A percentile compares a stretch with the other conserved stretches of the same genome.
Evolutionary conservation across 345 rosid genomes (phyloP).

Genomic region (Leavenworthia alabamica): DNA sequence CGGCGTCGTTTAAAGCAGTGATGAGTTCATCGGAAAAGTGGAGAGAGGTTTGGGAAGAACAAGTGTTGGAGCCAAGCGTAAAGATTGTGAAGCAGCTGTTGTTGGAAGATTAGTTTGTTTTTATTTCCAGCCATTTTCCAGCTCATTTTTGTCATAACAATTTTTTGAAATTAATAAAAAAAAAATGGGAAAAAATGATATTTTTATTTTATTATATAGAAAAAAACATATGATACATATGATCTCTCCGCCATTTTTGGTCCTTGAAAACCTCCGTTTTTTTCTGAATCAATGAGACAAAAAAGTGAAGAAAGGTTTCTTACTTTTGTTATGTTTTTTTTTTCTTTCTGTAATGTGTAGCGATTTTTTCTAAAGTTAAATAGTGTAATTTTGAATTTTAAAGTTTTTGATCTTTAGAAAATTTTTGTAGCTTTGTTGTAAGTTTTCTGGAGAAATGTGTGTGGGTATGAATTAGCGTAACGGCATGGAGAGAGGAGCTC

Average conservation of each 20-base stretch:
- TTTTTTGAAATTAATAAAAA: neutral
- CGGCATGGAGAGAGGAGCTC: conserved; percentile 18
- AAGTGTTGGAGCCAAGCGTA: conserved; percentile 71
- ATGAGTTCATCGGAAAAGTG: conserved; percentile 34
- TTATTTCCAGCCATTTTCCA: conserved; percentile 33
- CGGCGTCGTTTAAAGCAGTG: conserved; percentile 51
- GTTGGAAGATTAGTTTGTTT: conserved; percentile 52
- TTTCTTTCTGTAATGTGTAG: neutral
- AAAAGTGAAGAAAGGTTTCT: neutral
- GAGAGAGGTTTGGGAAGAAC: conserved; percentile 59
- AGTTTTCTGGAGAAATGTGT: conserved; percentile 1
- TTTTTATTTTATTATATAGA: neutral
- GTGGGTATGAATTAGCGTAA: neutral
- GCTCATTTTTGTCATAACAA: conserved; percentile 15
- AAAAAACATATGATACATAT: conserved; percentile 4
- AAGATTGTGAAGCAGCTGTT: conserved; percentile 71
- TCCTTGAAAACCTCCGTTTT: conserved; percentile 4
- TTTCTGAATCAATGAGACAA: neutral
- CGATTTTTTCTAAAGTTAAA: neutral
- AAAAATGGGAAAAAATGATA: too few species aligned
- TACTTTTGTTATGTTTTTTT: neutral
- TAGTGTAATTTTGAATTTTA: neutral
- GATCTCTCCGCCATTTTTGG: conserved; percentile 28
- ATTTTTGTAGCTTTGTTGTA: neutral
- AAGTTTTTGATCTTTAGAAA: conserved; percentile 18